phyloP scores from a whole-genome alignment of 306 rosid genomes.

The Acacia acuminata region DNA sequence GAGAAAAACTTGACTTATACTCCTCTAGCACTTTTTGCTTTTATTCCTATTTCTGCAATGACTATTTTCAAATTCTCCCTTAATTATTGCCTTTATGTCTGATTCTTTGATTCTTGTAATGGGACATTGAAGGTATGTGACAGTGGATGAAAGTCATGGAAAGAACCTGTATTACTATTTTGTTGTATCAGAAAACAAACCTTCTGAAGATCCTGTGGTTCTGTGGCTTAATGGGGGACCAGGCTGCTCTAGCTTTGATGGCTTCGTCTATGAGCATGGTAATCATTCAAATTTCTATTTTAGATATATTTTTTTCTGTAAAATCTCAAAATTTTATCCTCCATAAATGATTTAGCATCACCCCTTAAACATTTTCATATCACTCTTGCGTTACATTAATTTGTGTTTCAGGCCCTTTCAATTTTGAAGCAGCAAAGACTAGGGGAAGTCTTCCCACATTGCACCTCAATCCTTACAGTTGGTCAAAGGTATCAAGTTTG shows the following conservation, averaged over 20 bases:
- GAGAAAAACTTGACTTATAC: constrained; percentile 32
- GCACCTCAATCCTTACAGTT: constrained; percentile 87
- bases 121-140: constrained; percentile 25
- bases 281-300: constrained; percentile 16
- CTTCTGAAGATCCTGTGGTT: constrained; percentile 85
- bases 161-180: constrained; percentile 80
- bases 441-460: constrained; percentile 58
- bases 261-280: constrained; percentile 97
- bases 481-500: constrained; percentile 75
- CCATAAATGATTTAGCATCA: neutral
- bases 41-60: neutral
- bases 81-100: neutral
- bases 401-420: constrained; percentile 79
- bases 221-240: constrained; percentile 99
- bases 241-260: constrained; percentile 96
- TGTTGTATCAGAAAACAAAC: constrained; percentile 72
- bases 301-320: neutral
- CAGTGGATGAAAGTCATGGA: constrained; percentile 45
- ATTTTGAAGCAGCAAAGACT: constrained; percentile 65
- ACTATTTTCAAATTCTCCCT: neutral
- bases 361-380: neutral
- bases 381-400: neutral
- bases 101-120: neutral
- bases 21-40: constrained; percentile 33
- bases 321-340: neutral